phyloP scores from a whole-genome alignment of 2,329 filamentous ascomycete species.

The Aspergillus fumigatiaffinis region DNA sequence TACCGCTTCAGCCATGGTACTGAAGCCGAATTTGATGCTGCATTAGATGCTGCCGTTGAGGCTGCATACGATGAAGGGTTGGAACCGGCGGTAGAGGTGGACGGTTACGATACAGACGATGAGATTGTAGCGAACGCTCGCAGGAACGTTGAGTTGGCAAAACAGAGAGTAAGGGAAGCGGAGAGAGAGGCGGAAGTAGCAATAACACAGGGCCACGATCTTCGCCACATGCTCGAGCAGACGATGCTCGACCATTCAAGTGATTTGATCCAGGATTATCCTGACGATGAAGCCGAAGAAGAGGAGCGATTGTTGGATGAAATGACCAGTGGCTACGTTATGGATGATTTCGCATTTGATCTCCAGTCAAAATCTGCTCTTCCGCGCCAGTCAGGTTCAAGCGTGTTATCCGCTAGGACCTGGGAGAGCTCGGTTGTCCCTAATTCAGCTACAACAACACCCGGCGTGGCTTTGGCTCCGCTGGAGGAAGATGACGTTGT shows the following conservation, averaged over 20 bases:
- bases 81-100: conserved; percentile 56
- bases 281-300: conserved; percentile 66
- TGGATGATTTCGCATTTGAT: conserved; percentile 78
- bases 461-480: conserved; percentile 65
- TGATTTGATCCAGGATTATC: conserved; percentile 42
- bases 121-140: conserved; percentile 49
- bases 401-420: conserved; percentile 69
- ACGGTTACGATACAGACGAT: conserved; percentile 26
- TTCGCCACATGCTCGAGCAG: conserved; percentile 41
- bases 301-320: conserved; percentile 77
- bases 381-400: conserved; percentile 78
- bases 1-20: conserved; percentile 67
- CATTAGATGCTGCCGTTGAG: conserved; percentile 90
- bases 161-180: conserved; percentile 69
- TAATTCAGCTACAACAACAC: conserved; percentile 66
- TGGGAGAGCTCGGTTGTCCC: conserved; percentile 77
- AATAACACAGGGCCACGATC: conserved; percentile 58
- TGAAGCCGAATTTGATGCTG: conserved; percentile 88
- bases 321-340: conserved; percentile 76
- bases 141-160: conserved; percentile 68
- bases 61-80: conserved; percentile 92
- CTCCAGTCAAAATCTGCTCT: conserved; percentile 63
- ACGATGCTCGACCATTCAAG: conserved; percentile 16
- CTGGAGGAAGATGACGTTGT: conserved; percentile 60
- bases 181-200: conserved; percentile 65